A percentile compares a stretch with the other conserved stretches of the same genome.
phyloP scores from a whole-genome alignment of 192 early-diverging fungal genomes.

The Coemansia sp. region DNA sequence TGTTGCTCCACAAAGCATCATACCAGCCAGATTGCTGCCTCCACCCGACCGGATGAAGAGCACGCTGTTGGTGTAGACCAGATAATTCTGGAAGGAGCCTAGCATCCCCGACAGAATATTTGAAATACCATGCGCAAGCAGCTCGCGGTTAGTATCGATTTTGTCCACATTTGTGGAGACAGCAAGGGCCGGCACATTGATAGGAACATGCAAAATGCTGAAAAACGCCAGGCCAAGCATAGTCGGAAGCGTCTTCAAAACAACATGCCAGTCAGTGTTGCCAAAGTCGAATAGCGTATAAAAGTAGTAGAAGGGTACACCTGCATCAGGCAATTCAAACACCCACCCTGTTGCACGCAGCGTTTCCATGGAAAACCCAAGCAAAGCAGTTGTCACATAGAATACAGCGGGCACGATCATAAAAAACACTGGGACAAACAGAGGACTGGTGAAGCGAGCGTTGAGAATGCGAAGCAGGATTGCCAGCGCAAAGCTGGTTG shows the following conservation, averaged over 20 bases:
- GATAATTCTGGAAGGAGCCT: constrained; percentile 83
- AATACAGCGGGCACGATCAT: constrained; percentile 77
- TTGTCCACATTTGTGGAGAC: constrained; percentile 85
- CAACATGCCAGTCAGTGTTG: constrained; percentile 65
- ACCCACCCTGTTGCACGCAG: constrained; percentile 81
- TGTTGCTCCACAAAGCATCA: constrained; percentile 77
- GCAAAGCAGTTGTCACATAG: constrained; percentile 62
- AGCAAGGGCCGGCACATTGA: constrained; percentile 91
- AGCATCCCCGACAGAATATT: constrained; percentile 80
- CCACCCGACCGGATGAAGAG: constrained; percentile 94
- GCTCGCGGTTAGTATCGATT: constrained; percentile 90
- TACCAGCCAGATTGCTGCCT: constrained; percentile 77
- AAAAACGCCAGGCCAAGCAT: constrained; percentile 94
- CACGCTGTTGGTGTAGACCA: constrained; percentile 90
- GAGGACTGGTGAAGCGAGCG: constrained; percentile 64
- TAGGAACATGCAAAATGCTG: constrained; percentile 95
- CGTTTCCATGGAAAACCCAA: constrained; percentile 61
- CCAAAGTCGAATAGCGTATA: constrained; percentile 69
- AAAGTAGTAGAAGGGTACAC: constrained; percentile 83
- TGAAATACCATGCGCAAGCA: constrained; percentile 88
- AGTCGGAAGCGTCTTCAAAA: constrained; percentile 75
- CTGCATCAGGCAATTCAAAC: constrained; percentile 69
- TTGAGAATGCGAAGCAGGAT: constrained; percentile 73
- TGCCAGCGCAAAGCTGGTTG: constrained; percentile 64
- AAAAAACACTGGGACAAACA: constrained; percentile 91